Conservation (phyloP, 2,329 filamentous ascomycete species). For the Cercospora beticola region DNA sequence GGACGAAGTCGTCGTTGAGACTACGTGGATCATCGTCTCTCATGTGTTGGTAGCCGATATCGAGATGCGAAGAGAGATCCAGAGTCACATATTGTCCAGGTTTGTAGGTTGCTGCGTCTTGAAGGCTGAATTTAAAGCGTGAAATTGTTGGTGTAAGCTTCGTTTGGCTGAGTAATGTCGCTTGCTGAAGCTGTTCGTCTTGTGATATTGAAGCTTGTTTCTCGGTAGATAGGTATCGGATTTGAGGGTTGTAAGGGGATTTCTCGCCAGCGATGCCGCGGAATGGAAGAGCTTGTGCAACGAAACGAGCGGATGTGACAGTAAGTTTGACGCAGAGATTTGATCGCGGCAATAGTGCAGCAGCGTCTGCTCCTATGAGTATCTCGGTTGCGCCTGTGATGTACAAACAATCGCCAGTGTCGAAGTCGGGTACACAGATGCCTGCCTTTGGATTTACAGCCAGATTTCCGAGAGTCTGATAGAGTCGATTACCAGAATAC, state of each 20-base stretch:
- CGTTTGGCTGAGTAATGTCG: constrained; percentile 59
- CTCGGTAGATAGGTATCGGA: constrained; percentile 65
- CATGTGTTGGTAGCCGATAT: constrained; percentile 79
- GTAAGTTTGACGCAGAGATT: constrained; percentile 71
- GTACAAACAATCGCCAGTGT: constrained; percentile 71
- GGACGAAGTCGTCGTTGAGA: constrained; percentile 79
- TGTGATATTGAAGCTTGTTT: constrained; percentile 34
- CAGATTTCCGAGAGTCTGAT: constrained; percentile 81
- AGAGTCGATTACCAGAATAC: constrained; percentile 79
- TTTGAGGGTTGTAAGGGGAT: constrained; percentile 77
- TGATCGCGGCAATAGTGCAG: constrained; percentile 62
- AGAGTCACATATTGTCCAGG: constrained; percentile 78
- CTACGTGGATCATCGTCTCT: constrained; percentile 73
- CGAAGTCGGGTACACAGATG: constrained; percentile 71
- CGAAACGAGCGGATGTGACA: constrained; percentile 61
- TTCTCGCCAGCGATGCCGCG: constrained; percentile 58
- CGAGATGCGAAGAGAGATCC: constrained; percentile 67
- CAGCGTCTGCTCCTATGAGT: constrained; percentile 64
- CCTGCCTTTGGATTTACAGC: constrained; percentile 65
- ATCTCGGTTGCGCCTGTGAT: constrained; percentile 68
- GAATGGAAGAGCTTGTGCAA: constrained; percentile 67
- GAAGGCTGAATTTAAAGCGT: constrained; percentile 61
- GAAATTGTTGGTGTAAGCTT: constrained; percentile 65
- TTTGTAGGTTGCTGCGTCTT: constrained; percentile 51
- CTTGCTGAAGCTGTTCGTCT: constrained; percentile 40